phyloP scores from a whole-genome alignment of 164 flowering plant species.

The Euptelea pleiosperma region DNA sequence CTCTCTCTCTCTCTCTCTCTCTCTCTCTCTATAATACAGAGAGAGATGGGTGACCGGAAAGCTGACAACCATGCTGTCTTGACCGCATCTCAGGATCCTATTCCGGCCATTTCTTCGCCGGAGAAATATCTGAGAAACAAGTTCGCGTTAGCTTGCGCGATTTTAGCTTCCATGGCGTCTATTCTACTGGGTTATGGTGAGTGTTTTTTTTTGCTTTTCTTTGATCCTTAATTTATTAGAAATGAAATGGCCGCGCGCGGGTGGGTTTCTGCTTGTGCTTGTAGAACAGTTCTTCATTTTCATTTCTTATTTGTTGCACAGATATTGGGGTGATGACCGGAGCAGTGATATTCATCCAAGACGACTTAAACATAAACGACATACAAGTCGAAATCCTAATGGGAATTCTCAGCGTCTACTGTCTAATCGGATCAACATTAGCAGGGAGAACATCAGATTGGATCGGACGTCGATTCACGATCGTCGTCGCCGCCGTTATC shows the following conservation, averaged over 20 bases:
- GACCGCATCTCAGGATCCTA: background rate
- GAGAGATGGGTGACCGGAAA: background rate
- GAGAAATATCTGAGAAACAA: constrained; percentile 45
- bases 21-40: no score
- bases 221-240: background rate
- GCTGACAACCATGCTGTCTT: background rate
- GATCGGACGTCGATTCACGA: constrained; percentile 54
- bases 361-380: constrained; percentile 33
- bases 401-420: constrained; percentile 39
- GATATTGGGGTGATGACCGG: constrained; percentile 68
- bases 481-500: constrained; percentile 38
- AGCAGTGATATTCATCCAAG: constrained; percentile 36
- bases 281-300: no score
- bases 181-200: constrained; percentile 71
- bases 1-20: background rate
- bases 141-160: constrained; percentile 56
- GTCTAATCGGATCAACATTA: constrained; percentile 38
- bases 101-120: background rate
- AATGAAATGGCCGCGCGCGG: background rate
- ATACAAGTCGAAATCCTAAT: constrained; percentile 30
- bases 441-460: constrained; percentile 58
- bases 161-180: constrained; percentile 69
- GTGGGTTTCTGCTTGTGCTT: no score
- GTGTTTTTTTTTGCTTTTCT: background rate
- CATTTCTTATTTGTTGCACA: constrained; percentile 10